Evolutionary conservation across 768 basidiomycete species (phyloP).

Genomic region (Lactarius hengduanensis): DNA sequence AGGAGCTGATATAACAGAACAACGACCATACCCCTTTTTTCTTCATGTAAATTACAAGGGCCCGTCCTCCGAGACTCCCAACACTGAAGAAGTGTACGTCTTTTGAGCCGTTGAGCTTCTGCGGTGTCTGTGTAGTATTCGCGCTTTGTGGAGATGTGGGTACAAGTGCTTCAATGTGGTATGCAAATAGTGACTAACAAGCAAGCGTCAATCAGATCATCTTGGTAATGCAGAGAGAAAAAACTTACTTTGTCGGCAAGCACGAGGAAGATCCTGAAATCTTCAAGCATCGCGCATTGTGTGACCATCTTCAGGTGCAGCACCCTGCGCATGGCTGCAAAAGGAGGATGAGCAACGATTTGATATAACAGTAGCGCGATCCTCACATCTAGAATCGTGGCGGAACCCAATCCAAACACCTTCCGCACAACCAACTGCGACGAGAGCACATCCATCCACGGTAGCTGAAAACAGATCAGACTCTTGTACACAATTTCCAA

Average conservation of each 20-base stretch:
- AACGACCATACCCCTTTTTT: constrained; percentile 70
- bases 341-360: constrained; percentile 8
- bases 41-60: constrained; percentile 94
- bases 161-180: constrained; percentile 94
- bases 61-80: constrained; percentile 81
- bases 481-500: constrained; percentile 20
- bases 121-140: constrained; percentile 75
- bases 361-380: constrained; percentile 4
- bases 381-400: constrained; percentile 80
- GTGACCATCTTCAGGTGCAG: constrained; percentile 92
- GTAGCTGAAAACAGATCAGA: constrained; percentile 50
- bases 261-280: constrained; percentile 95
- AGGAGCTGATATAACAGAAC: constrained; percentile 27
- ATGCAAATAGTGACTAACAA: constrained; percentile 78
- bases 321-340: constrained; percentile 83
- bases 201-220: not conserved
- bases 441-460: constrained; percentile 77
- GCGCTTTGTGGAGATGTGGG: constrained; percentile 74
- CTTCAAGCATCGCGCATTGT: constrained; percentile 93
- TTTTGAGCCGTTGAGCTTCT: constrained; percentile 85
- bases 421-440: constrained; percentile 92
- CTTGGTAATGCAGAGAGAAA: too few species aligned
- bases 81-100: constrained; percentile 97
- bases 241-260: constrained; percentile 77
- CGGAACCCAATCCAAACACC: constrained; percentile 96